Percentiles rank a stretch among this genome's conserved stretches.
phyloP scores from a whole-genome alignment of 768 basidiomycete species.

The Tulasnella sp. region DNA sequence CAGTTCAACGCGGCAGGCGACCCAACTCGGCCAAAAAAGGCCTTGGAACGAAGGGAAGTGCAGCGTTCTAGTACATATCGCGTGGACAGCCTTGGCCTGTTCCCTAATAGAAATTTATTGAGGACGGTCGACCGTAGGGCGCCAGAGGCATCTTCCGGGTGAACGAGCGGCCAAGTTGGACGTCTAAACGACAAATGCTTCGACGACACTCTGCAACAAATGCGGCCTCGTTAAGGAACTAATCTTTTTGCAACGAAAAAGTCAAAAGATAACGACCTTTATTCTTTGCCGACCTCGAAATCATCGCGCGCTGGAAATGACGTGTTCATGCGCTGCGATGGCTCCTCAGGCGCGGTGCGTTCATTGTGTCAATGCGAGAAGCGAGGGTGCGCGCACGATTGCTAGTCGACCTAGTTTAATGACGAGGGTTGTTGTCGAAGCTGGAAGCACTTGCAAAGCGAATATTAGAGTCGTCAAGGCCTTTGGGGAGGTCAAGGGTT shows the following conservation, averaged over 20 bases:
- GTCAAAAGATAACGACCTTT: background rate
- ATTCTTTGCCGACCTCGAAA: background rate
- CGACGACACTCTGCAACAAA: background rate
- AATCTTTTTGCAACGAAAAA: background rate
- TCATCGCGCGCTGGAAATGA: background rate
- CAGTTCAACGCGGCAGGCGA: background rate
- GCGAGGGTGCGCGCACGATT: background rate
- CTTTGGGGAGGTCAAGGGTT: background rate
- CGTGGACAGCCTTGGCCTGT: background rate
- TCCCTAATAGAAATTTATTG: background rate
- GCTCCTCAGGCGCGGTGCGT: conserved; percentile 1
- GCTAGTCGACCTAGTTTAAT: background rate
- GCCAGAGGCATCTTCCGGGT: too few species aligned
- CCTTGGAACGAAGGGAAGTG: background rate
- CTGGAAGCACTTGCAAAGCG: background rate
- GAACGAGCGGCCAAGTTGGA: background rate
- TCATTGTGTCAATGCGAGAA: background rate
- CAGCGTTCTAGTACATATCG: background rate
- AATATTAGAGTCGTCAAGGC: background rate
- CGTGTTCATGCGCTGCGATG: background rate
- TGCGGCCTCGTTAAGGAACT: background rate
- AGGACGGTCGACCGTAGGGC: background rate
- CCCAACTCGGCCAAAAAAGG: background rate
- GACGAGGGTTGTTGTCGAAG: background rate
- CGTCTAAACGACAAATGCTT: background rate